These are phyloP conservation scores for Neopestalotiopsis rosae DNA, from an alignment of 2,329 filamentous ascomycete species.

Conservation along the genomic window DNA sequence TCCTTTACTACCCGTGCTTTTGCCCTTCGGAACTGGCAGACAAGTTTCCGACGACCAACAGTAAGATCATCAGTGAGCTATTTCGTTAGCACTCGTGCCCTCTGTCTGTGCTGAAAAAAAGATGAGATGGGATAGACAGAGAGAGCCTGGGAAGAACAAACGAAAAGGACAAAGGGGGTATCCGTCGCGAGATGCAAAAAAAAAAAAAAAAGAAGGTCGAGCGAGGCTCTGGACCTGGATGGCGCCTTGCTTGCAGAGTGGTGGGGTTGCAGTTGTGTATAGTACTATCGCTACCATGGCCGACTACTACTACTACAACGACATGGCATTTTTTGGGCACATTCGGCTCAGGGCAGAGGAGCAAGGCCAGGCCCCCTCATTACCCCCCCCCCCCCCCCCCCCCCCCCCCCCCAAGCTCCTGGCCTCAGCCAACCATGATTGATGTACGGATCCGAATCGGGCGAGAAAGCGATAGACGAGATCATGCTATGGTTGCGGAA, in stretches of 20 bases:
- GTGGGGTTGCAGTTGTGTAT: neutral
- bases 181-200: neutral
- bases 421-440: conserved; percentile 4
- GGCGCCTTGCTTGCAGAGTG: neutral
- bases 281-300: too few relatives aligned
- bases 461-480: conserved; percentile 8
- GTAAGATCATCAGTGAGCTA: neutral
- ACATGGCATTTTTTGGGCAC: neutral
- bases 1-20: too few relatives aligned
- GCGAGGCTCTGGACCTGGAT: neutral
- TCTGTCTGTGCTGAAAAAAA: neutral
- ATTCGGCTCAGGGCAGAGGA: neutral
- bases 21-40: neutral
- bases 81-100: neutral
- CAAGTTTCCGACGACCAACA: neutral
- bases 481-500: neutral
- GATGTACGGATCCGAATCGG: conserved; percentile 9
- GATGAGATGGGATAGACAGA: neutral
- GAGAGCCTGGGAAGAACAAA: neutral
- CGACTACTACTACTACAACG: neutral
- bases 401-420: too few relatives aligned
- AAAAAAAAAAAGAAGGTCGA: neutral
- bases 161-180: neutral
- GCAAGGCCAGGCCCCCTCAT: neutral
- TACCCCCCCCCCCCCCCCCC: too few relatives aligned